These are phyloP conservation scores for Nadsonia starkeyi-henricii DNA, from an alignment of 1,139 yeast genomes.

Conservation along the genomic window DNA sequence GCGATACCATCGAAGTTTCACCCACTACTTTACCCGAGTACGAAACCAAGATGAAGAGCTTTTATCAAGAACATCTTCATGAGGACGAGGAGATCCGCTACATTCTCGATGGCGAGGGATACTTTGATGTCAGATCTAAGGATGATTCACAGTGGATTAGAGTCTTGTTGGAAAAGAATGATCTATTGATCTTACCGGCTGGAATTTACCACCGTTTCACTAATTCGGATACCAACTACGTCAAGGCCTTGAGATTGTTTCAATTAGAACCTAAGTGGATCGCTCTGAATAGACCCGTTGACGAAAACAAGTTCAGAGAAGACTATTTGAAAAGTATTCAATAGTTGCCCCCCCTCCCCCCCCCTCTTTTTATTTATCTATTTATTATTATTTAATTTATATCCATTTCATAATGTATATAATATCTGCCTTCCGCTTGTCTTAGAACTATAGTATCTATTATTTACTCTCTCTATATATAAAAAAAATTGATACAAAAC, in stretches of 20 bases:
- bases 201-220: conserved; percentile 93
- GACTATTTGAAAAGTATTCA: conserved; percentile 24
- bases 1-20: conserved; percentile 57
- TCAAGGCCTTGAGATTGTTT: conserved; percentile 71
- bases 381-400: not conserved
- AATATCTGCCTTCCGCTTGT: no score
- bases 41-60: conserved; percentile 49
- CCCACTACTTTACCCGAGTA: conserved; percentile 51
- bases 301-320: conserved; percentile 30
- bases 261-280: conserved; percentile 96
- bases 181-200: conserved; percentile 54
- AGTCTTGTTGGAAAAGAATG: conserved; percentile 46
- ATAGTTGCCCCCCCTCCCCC: not conserved
- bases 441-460: no score
- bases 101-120: conserved; percentile 80
- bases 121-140: conserved; percentile 67
- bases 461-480: no score
- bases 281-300: conserved; percentile 58
- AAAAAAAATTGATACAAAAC: no score
- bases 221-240: conserved; percentile 43
- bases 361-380: no score
- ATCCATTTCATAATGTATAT: not conserved
- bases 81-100: conserved; percentile 96
- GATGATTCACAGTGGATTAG: conserved; percentile 65
- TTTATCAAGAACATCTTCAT: conserved; percentile 81